A percentile compares a stretch with the other conserved stretches of the same genome.
Evolutionary conservation across 345 rosid genomes (phyloP).

Genomic region (Passiflora organensis): DNA sequence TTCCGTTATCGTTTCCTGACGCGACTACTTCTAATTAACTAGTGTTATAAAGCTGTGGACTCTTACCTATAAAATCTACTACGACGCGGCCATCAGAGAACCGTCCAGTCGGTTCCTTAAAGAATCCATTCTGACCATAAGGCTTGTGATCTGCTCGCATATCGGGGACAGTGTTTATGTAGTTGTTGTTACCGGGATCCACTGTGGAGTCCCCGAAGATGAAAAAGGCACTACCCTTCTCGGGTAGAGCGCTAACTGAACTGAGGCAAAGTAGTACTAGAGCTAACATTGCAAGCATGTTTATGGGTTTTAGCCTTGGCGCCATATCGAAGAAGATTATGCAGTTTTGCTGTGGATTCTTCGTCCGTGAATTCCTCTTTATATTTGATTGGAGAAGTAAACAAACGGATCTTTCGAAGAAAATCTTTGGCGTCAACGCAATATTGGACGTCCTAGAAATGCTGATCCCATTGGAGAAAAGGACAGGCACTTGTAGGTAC

Average conservation of each 20-base stretch:
- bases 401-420: no score
- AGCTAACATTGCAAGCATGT: neutral
- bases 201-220: constrained; percentile 53
- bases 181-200: constrained; percentile 51
- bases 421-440: no score
- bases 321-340: no score
- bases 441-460: no score
- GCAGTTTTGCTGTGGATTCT: no score
- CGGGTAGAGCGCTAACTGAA: neutral
- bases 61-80: constrained; percentile 46
- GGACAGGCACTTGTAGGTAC: no score
- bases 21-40: no score
- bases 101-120: constrained; percentile 37
- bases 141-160: constrained; percentile 39
- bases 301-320: neutral
- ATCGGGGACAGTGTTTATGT: constrained; percentile 35
- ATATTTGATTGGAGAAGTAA: no score
- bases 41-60: neutral
- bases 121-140: constrained; percentile 41
- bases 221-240: constrained; percentile 27
- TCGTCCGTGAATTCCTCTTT: no score
- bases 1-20: no score
- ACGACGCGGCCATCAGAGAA: constrained; percentile 51
- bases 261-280: neutral
- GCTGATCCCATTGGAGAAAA: no score